Base-by-base conservation (phyloP, 2,329 filamentous ascomycete genomes). In the Mycosphaerella arachidis region DNA sequence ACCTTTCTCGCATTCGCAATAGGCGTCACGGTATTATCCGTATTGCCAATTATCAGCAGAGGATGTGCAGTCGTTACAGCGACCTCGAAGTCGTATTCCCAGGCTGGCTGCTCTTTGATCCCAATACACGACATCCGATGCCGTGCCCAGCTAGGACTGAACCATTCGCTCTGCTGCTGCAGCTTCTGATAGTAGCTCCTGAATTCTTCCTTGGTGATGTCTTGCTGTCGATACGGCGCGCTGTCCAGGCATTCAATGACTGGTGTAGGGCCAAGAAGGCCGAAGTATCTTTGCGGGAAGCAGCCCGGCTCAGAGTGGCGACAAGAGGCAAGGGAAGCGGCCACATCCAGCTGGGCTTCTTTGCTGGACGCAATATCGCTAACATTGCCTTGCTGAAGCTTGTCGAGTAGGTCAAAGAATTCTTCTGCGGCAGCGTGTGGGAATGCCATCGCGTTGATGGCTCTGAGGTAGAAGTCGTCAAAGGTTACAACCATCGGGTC, bases 11-110 rank as follows among this genome's bases (percentile, higher is more conserved):
- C 69, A 54, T 67, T 67, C 2, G 45, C 45, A 10, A 71, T 48
- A 1, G 72, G 72, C 13, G 72, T 73, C 7, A 74, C 71, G 0
- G 72, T 71, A 57, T 74, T 71, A 4, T 64, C 61, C 2, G 67
- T 72, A 53, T 72, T 74, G 16, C 70, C 68, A 27, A 73, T 68
- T 54, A 70, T 63, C 24, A 74, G 57, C 1, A 73, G 58, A 3
- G 71, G 71, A 46, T 70, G 67, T 12, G 63, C 62, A 5, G 70
- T 71, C 2, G 70, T 68, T 18, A 59, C 69, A 27, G 53, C 12
- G 35, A 59, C 56, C 8, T 27, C 20, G 13, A 53, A 53, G 6
- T 55, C 20, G 33, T 52, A 40, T 13, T 31, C 20, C 57, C 57
- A 59, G 20, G 33, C 57, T 33, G 57, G 57, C 35, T 51, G 4